Base-by-base conservation (phyloP, 2,329 filamentous ascomycete species). In the Ascochyta koolunga region DNA sequence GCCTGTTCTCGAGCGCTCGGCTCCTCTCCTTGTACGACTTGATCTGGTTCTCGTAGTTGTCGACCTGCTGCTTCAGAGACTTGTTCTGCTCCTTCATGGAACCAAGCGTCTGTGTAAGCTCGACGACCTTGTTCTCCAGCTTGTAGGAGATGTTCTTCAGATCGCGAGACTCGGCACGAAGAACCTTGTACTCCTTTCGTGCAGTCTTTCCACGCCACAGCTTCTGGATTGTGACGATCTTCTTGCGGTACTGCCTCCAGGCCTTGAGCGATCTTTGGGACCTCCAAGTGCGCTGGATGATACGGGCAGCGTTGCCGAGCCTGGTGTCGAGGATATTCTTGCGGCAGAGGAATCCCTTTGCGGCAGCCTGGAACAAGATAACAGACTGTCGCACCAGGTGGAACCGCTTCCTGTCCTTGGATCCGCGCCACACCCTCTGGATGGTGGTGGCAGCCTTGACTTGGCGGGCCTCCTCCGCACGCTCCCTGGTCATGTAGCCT, bases 141-240 rank as follows among this genome's bases (percentile, higher is more conserved):
- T 96, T 98, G 83, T 99, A 99, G 2, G 95, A 98, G 66, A 99
- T 99, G 77, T 98, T 93, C 83, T 98, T 98, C 75, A 99, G 85
- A 80, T 99, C 96, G 71, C 95, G 90, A 62, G 95, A 95, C 78
- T 99, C 95, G 77, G 97, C 93, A 64, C 95, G 91, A 58, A 96
- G 80, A 66, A 82, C 86, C 85, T 96, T 98, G 83, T 99, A 99
- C 42, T 86, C 87, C 63, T 83, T 86, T 62, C 95, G 87, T 50
- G 95, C 93, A 60, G 77, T 72, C 76, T 86, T 93, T 73, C 93
- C 93, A 74, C 95, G 88, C 91, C 91, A 98, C 72, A 98, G 77
- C 76, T 88, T 96, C 78, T 99, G 95, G 38, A 97, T 87, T 62
- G 96, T 86, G 60, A 93, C 83, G 54, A 96, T 86, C 80, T 96